Percentiles rank a stretch among this genome's conserved stretches.
phyloP scores from a whole-genome alignment of 2,329 filamentous ascomycete species.

The Rachicladosporium sp. region DNA sequence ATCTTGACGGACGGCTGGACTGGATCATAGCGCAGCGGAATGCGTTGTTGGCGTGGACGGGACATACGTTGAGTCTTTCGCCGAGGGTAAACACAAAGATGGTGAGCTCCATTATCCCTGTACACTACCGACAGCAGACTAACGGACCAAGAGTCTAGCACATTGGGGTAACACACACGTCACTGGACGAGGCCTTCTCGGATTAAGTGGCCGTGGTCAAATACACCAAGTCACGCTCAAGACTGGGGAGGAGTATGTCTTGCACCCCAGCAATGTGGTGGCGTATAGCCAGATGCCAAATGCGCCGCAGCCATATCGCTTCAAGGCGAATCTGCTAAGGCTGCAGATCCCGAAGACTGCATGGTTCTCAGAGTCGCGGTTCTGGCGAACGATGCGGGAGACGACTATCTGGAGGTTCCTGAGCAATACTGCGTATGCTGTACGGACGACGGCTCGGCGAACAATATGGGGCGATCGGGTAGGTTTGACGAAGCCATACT shows the following conservation, averaged over 20 bases:
- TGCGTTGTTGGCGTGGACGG: slow-evolving; percentile 91
- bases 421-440: slow-evolving; percentile 49
- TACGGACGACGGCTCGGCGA: slow-evolving; percentile 65
- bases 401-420: slow-evolving; percentile 61
- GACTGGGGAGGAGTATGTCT: slow-evolving; percentile 78
- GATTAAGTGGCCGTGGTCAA: slow-evolving; percentile 74
- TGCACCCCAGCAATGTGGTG: slow-evolving; percentile 79
- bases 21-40: slow-evolving; percentile 87
- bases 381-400: slow-evolving; percentile 59
- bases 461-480: slow-evolving; percentile 84
- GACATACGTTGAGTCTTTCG: slow-evolving; percentile 65
- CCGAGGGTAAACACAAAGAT: slow-evolving; percentile 65
- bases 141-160: slow-evolving; percentile 48
- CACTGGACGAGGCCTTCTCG: slow-evolving; percentile 76
- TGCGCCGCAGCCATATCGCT: slow-evolving; percentile 71
- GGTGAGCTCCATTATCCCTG: slow-evolving; percentile 27
- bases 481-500: too few relatives aligned
- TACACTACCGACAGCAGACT: slow-evolving; percentile 10
- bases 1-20: slow-evolving; percentile 85
- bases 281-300: slow-evolving; percentile 71
- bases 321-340: slow-evolving; percentile 62
- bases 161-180: slow-evolving; percentile 88
- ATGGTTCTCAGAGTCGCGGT: slow-evolving; percentile 57
- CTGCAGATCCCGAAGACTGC: slow-evolving; percentile 64
- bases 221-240: slow-evolving; percentile 74